A percentile compares a stretch with the other conserved stretches of the same genome.
phyloP scores from a whole-genome alignment of 306 rosid genomes.

The Herpetospermum pedunculosum region DNA sequence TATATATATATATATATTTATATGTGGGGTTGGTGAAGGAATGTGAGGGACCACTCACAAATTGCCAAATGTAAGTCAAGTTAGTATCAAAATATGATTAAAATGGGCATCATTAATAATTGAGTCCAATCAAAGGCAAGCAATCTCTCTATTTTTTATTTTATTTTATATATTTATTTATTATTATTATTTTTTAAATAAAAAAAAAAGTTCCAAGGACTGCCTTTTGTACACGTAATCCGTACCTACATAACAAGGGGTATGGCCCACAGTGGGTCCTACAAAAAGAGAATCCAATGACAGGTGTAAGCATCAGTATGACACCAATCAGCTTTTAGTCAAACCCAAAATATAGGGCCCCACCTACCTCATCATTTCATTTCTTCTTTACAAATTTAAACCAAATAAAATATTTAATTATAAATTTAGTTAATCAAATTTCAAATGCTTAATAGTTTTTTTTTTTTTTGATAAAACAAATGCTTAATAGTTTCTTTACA shows the following conservation, averaged over 20 bases:
- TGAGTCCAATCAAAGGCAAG: constrained; percentile 13
- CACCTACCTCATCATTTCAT: constrained; percentile 13
- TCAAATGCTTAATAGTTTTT: no score
- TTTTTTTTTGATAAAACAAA: no score
- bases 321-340: constrained; percentile 27
- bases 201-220: neutral
- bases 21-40: neutral
- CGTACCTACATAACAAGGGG: neutral
- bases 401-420: neutral
- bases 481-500: no score
- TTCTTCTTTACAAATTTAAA: neutral
- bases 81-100: neutral
- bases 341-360: constrained; percentile 25
- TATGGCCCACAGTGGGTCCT: constrained; percentile 20
- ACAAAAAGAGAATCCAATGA: constrained; percentile 17
- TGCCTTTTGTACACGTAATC: constrained; percentile 10
- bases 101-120: constrained; percentile 5
- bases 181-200: neutral
- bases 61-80: neutral
- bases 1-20: no score
- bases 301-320: constrained; percentile 16
- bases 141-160: neutral
- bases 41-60: neutral
- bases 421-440: no score
- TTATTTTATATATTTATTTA: neutral